Percentiles rank a stretch among this genome's conserved stretches.
These are phyloP conservation scores for Barbatosphaeria neglecta DNA, from an alignment of 495 filamentous ascomycete genomes.

Conservation along the genomic window DNA sequence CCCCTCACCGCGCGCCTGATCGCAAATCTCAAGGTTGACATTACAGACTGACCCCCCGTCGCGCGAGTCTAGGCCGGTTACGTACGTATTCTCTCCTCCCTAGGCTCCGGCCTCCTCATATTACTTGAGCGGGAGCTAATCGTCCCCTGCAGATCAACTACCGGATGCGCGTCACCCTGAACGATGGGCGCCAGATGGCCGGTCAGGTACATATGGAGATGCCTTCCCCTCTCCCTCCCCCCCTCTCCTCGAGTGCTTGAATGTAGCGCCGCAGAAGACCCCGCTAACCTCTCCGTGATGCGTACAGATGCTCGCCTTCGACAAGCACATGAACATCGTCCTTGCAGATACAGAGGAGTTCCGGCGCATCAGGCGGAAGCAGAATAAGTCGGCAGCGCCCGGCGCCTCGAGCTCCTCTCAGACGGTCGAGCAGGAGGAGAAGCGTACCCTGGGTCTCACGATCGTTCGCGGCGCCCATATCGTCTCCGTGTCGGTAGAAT, in stretches of 20 bases:
- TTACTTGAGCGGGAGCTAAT: constrained; percentile 19
- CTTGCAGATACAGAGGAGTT: constrained; percentile 99
- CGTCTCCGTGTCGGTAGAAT: constrained; percentile 88
- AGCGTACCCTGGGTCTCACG: constrained; percentile 86
- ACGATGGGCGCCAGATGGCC: constrained; percentile 91
- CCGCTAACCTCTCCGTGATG: neutral
- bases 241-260: no score
- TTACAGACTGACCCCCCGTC: constrained; percentile 52
- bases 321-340: constrained; percentile 99
- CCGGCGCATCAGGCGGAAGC: constrained; percentile 84
- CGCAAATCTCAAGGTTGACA: constrained; percentile 44
- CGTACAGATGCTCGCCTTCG: constrained; percentile 75
- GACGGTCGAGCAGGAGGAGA: constrained; percentile 83
- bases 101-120: constrained; percentile 1
- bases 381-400: constrained; percentile 62
- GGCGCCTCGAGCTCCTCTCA: constrained; percentile 44
- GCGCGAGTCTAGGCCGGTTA: constrained; percentile 70
- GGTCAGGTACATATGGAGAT: constrained; percentile 47
- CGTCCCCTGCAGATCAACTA: constrained; percentile 72
- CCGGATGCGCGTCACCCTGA: constrained; percentile 93
- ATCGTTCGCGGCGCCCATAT: constrained; percentile 92
- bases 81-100: constrained; percentile 50
- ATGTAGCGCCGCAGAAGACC: neutral
- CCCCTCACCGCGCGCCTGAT: constrained; percentile 20
- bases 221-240: no score